A percentile compares a stretch with the other conserved stretches of the same genome.
These are phyloP conservation scores for Tephrocybe rancida DNA, from an alignment of 768 basidiomycete species.

Conservation along the genomic window DNA sequence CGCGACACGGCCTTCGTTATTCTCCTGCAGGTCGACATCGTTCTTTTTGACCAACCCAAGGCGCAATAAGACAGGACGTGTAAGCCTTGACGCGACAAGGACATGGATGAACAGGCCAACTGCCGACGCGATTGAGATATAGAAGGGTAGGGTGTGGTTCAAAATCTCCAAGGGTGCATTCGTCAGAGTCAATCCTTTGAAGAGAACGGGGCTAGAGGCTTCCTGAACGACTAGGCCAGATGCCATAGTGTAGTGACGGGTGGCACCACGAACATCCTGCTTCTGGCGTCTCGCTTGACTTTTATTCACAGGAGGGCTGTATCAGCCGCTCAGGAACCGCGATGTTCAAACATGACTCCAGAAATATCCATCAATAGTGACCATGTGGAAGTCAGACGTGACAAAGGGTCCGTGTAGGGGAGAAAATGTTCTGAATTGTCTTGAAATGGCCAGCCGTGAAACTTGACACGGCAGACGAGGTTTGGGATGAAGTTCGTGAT, in stretches of 20 bases:
- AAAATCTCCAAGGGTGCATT: slow-evolving; percentile 2
- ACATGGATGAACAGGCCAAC: slow-evolving; percentile 3
- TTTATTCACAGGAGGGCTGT: background rate
- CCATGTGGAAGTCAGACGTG: no score
- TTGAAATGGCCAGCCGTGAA: no score
- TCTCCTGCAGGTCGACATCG: background rate
- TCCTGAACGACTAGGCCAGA: slow-evolving; percentile 8
- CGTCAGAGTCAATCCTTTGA: background rate
- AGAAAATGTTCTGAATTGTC: no score
- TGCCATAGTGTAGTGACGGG: no score
- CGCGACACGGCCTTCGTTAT: slow-evolving; percentile 4
- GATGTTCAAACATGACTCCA: background rate
- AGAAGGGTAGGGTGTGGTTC: slow-evolving; percentile 14
- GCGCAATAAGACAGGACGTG: slow-evolving; percentile 1
- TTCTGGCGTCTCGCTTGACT: background rate
- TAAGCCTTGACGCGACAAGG: slow-evolving; percentile 5
- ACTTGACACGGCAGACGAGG: no score
- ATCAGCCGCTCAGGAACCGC: background rate
- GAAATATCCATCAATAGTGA: background rate
- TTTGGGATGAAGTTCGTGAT: no score
- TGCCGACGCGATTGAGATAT: slow-evolving; percentile 12
- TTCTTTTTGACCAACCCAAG: slow-evolving; percentile 3
- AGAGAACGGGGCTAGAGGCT: background rate
- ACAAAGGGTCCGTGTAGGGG: no score
- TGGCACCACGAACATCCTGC: background rate